Evolutionary conservation across 2,329 filamentous ascomycete genomes (phyloP).

Genomic region (Tolypocladium endophyticum): DNA sequence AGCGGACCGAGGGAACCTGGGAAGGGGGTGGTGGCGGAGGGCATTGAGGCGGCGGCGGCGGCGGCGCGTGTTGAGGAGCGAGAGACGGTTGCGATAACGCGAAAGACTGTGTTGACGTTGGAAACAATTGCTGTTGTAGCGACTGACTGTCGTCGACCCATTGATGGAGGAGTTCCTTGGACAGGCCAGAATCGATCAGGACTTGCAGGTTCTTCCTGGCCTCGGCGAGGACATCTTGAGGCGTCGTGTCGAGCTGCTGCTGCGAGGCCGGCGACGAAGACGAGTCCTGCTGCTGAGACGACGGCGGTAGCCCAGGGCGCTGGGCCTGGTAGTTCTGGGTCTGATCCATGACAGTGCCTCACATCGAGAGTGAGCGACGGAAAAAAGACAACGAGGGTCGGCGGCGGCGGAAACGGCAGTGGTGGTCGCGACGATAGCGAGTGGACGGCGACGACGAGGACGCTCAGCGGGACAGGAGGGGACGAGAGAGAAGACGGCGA

Average conservation of each 20-base stretch:
- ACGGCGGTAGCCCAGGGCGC: conserved; percentile 11
- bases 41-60: conserved; percentile 20
- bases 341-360: conserved; percentile 20
- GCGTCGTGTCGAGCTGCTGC: conserved; percentile 21
- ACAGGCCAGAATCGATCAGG: conserved; percentile 33
- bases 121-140: conserved; percentile 19
- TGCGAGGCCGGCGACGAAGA: conserved; percentile 7
- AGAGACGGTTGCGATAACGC: conserved; percentile 9
- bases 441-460: conserved; percentile 2
- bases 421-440: background rate
- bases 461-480: background rate
- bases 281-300: conserved; percentile 9
- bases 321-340: conserved; percentile 17
- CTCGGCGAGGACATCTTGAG: conserved; percentile 33
- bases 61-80: conserved; percentile 13
- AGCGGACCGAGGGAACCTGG: conserved; percentile 10
- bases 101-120: conserved; percentile 6
- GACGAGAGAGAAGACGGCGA: background rate
- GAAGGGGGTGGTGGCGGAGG: conserved; percentile 20
- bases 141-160: conserved; percentile 27
- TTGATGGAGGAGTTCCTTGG: conserved; percentile 30
- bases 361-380: conserved; percentile 13
- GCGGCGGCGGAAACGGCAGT: background rate
- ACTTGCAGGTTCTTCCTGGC: conserved; percentile 34
- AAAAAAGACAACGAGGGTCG: conserved; percentile 1